Percentiles rank a stretch among this genome's conserved stretches.
These are phyloP conservation scores for Parmelia sp. DNA, from an alignment of 495 filamentous ascomycete species.

Conservation along the genomic window DNA sequence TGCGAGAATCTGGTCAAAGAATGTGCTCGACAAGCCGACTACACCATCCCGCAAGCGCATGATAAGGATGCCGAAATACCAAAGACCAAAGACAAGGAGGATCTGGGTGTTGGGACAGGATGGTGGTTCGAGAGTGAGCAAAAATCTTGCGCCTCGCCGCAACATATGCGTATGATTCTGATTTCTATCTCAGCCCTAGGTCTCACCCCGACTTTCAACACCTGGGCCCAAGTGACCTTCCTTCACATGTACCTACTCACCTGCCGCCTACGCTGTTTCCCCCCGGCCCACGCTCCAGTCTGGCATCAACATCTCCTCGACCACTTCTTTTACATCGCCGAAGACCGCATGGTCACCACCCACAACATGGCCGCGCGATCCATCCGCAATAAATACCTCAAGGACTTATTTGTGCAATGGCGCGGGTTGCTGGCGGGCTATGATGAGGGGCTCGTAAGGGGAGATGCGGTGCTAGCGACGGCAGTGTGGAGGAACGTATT, in stretches of 20 bases:
- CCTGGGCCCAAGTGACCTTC: conserved; percentile 93
- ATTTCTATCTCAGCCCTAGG: conserved; percentile 42
- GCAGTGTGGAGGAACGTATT: conserved; percentile 94
- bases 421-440: conserved; percentile 75
- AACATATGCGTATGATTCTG: background rate
- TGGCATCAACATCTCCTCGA: conserved; percentile 78
- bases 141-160: background rate
- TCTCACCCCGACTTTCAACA: conserved; percentile 77
- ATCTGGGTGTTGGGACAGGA: conserved; percentile 65
- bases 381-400: conserved; percentile 76
- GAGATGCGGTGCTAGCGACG: conserved; percentile 76
- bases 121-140: conserved; percentile 79
- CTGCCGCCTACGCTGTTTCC: conserved; percentile 75
- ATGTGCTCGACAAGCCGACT: conserved; percentile 69
- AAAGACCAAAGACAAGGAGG: conserved; percentile 63
- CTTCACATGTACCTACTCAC: conserved; percentile 90
- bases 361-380: conserved; percentile 60
- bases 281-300: conserved; percentile 48
- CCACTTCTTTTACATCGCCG: conserved; percentile 88
- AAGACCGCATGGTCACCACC: conserved; percentile 71
- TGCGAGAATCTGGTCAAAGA: conserved; percentile 73
- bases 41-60: conserved; percentile 55
- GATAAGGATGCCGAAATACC: conserved; percentile 51
- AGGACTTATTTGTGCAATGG: conserved; percentile 90
- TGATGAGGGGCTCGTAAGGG: conserved; percentile 77